These are phyloP conservation scores for Aspergillus conjunctus DNA, from an alignment of 495 filamentous ascomycete genomes.

Conservation along the genomic window DNA sequence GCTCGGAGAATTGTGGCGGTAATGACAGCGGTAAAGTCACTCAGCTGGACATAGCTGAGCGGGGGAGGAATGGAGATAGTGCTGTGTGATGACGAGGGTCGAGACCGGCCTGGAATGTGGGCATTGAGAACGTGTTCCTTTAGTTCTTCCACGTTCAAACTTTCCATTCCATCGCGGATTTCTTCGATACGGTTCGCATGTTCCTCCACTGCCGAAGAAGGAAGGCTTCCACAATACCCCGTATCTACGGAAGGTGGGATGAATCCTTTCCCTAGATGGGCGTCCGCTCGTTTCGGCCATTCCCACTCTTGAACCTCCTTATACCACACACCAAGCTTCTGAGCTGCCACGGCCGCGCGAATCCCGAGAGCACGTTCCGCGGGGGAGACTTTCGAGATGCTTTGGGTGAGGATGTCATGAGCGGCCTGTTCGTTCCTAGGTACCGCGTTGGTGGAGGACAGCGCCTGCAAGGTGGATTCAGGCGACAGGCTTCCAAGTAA, in stretches of 20 bases:
- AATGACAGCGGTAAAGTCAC: conserved; percentile 85
- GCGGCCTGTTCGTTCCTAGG: conserved; percentile 49
- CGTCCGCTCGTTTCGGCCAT: conserved; percentile 60
- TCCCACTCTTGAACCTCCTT: conserved; percentile 74
- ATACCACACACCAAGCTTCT: conserved; percentile 75
- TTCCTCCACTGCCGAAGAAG: conserved; percentile 56
- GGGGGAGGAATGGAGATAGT: conserved; percentile 54
- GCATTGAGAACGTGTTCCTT: conserved; percentile 85
- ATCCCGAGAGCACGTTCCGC: conserved; percentile 72
- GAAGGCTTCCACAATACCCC: conserved; percentile 71
- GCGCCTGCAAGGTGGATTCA: conserved; percentile 56
- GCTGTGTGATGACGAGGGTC: conserved; percentile 56
- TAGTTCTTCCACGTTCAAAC: conserved; percentile 83
- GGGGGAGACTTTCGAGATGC: conserved; percentile 66
- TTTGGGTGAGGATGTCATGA: conserved; percentile 59
- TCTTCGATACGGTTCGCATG: conserved; percentile 77
- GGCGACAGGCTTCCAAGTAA: conserved; percentile 58
- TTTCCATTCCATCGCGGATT: conserved; percentile 75
- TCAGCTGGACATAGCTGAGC: conserved; percentile 61
- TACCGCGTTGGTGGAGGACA: conserved; percentile 55
- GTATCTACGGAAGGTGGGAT: conserved; percentile 45
- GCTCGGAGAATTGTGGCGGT: conserved; percentile 86
- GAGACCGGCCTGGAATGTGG: conserved; percentile 62
- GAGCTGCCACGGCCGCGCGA: conserved; percentile 70
- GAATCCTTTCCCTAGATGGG: conserved; percentile 55